Conservation (phyloP, 257 asterid species). For the Nicotiana otophora region DNA sequence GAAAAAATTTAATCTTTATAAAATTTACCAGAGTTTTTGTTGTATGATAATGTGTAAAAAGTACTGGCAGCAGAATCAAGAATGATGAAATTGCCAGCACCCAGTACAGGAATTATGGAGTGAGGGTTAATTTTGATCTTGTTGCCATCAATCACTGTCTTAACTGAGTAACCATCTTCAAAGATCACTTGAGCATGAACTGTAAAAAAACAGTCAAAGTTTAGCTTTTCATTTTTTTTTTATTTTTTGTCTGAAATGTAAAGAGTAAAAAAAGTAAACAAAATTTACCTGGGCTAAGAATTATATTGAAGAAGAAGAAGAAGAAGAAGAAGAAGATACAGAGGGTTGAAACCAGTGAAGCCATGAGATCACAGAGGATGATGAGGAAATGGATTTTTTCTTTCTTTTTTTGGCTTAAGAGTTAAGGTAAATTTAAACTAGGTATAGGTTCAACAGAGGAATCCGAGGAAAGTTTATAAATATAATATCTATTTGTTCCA, state of each 20-base stretch:
- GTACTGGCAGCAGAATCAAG: slow-evolving; percentile 68
- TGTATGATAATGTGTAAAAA: slow-evolving; percentile 47
- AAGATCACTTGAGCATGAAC: slow-evolving; percentile 33
- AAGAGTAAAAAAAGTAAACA: neutral
- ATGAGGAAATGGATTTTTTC: neutral
- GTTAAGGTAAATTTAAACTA: neutral
- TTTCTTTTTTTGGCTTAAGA: neutral
- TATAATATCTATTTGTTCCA: too few species aligned
- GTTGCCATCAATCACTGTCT: slow-evolving; percentile 66
- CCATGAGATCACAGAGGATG: slow-evolving; percentile 2
- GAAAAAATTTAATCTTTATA: neutral
- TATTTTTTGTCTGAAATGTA: neutral
- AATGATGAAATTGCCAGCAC: slow-evolving; percentile 50
- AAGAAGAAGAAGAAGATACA: too few species aligned
- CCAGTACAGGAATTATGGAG: slow-evolving; percentile 41
- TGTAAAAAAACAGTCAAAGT: slow-evolving; percentile 17
- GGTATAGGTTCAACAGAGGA: neutral
- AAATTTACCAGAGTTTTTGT: slow-evolving; percentile 29
- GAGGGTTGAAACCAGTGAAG: slow-evolving; percentile 5
- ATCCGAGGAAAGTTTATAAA: neutral
- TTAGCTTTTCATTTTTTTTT: neutral
- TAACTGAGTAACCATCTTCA: slow-evolving; percentile 81
- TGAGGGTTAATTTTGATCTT: slow-evolving; percentile 52
- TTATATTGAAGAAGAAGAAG: slow-evolving; percentile 18
- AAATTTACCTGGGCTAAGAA: slow-evolving; percentile 35